These are phyloP conservation scores for Calocybe cyanea DNA, from an alignment of 768 basidiomycete genomes.

Conservation along the genomic window DNA sequence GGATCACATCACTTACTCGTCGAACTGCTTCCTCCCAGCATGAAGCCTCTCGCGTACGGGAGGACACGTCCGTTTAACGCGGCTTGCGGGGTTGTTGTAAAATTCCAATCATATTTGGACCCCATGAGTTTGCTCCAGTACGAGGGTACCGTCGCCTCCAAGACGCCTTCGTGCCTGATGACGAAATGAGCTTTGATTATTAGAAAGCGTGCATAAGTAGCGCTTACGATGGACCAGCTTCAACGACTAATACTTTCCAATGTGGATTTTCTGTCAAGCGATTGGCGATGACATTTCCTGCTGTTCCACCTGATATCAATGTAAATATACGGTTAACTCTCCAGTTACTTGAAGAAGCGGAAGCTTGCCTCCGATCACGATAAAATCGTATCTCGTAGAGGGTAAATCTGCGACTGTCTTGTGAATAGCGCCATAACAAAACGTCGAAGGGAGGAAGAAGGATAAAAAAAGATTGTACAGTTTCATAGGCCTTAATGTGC, in stretches of 20 bases:
- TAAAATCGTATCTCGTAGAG: constrained; percentile 9
- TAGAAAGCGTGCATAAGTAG: background rate
- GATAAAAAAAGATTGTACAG: background rate
- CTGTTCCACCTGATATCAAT: constrained; percentile 13
- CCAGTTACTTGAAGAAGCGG: background rate
- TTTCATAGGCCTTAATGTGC: too few relatives aligned
- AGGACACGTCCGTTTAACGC: constrained; percentile 12
- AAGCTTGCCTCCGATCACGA: constrained; percentile 11
- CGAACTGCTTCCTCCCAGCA: constrained; percentile 30
- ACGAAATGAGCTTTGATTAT: background rate
- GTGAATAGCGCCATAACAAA: background rate
- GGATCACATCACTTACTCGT: constrained; percentile 14
- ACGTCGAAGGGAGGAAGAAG: background rate
- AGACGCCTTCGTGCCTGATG: constrained; percentile 9
- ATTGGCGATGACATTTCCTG: constrained; percentile 17
- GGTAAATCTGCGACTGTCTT: constrained; percentile 2
- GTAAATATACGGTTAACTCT: background rate
- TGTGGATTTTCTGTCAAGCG: constrained; percentile 11
- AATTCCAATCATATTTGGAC: constrained; percentile 24
- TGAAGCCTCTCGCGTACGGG: constrained; percentile 18
- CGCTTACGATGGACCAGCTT: constrained; percentile 13
- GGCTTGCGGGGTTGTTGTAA: constrained; percentile 14
- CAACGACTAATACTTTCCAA: constrained; percentile 11
- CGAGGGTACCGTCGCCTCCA: constrained; percentile 11
- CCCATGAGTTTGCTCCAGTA: constrained; percentile 6